Evolutionary conservation across 495 filamentous ascomycete species (phyloP).

Genomic region (Cairneyella variabilis): DNA sequence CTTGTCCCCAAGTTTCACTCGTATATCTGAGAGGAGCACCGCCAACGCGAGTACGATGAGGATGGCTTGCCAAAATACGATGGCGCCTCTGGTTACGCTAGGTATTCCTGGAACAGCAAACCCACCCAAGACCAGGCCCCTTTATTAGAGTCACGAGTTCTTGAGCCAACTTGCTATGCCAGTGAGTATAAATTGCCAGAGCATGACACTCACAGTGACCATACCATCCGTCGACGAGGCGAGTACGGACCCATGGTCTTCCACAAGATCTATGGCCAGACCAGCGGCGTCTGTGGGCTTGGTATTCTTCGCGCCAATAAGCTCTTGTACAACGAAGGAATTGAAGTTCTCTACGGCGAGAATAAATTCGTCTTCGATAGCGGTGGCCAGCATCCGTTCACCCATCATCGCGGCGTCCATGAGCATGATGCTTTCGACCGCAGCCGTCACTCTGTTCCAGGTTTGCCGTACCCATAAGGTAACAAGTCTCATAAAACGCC

Average conservation of each 20-base stretch:
- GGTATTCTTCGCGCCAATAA: not conserved
- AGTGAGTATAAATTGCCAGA: no score
- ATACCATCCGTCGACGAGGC: no score
- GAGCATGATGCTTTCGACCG: not conserved
- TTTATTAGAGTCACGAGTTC: not conserved
- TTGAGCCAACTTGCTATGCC: no score
- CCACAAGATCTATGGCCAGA: not conserved
- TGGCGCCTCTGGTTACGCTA: not conserved
- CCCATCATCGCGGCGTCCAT: not conserved
- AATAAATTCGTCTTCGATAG: not conserved
- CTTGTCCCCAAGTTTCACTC: not conserved
- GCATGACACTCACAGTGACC: no score
- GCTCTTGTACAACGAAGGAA: not conserved
- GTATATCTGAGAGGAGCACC: not conserved
- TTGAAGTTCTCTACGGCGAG: not conserved
- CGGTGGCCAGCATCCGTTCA: not conserved
- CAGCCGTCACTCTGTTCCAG: not conserved
- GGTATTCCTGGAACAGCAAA: not conserved
- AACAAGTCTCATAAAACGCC: no score
- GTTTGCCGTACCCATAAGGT: not conserved
- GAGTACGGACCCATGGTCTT: not conserved
- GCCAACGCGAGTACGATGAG: not conserved
- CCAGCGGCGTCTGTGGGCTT: not conserved
- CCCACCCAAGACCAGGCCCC: not conserved
- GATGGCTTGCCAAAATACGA: not conserved